Conservation (phyloP, 2,329 filamentous ascomycete genomes). For the Monosporascus sp. region DNA sequence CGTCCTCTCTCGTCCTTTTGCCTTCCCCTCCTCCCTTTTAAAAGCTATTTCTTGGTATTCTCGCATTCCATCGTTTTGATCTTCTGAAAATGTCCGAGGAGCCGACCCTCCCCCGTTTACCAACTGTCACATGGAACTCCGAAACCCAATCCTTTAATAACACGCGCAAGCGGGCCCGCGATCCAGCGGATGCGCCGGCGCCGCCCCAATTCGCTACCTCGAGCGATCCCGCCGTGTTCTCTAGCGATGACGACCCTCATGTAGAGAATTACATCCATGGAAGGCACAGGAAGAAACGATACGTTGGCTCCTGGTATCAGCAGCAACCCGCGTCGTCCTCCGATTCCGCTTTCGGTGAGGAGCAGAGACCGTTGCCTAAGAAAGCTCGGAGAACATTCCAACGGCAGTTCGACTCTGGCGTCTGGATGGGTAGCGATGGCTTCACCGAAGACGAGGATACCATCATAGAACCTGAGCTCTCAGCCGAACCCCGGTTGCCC, state of each 20-base stretch:
- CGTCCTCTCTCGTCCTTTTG: conserved; percentile 1
- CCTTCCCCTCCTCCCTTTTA: conserved; percentile 3
- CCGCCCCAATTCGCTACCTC: conserved; percentile 49
- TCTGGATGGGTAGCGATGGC: conserved; percentile 62
- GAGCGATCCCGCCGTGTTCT: conserved; percentile 67
- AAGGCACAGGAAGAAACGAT: conserved; percentile 55
- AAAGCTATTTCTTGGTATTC: background rate
- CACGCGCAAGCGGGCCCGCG: conserved; percentile 36
- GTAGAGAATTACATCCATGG: conserved; percentile 58
- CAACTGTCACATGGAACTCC: conserved; percentile 26
- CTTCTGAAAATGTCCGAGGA: conserved; percentile 29
- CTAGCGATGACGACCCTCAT: conserved; percentile 65
- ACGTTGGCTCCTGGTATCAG: conserved; percentile 64
- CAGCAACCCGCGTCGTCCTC: conserved; percentile 49
- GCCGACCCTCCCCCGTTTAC: conserved; percentile 30
- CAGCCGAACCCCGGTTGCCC: conserved; percentile 31
- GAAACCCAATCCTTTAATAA: conserved; percentile 25
- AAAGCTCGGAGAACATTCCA: conserved; percentile 47
- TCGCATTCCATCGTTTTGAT: background rate
- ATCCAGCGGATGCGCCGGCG: conserved; percentile 19
- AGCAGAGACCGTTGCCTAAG: conserved; percentile 26
- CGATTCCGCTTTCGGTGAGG: conserved; percentile 42
- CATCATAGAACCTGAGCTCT: conserved; percentile 27
- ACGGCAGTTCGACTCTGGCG: conserved; percentile 62
- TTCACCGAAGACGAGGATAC: conserved; percentile 42